These are phyloP conservation scores for Boehmeria nivea DNA, from an alignment of 306 rosid species.

Conservation along the genomic window DNA sequence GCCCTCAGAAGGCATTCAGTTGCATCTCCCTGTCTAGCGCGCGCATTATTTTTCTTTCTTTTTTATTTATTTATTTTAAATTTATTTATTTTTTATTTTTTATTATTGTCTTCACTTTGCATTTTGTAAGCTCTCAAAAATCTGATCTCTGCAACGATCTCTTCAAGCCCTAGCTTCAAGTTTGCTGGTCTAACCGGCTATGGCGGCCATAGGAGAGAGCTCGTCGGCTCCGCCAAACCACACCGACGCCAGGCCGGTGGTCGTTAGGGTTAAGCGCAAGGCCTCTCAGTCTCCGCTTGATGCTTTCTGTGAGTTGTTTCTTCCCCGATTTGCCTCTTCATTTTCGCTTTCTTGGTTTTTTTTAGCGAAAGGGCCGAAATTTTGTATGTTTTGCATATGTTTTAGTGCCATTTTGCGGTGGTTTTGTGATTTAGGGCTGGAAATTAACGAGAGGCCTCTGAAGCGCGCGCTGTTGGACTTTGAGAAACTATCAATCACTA, in stretches of 20 bases:
- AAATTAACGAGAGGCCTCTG: slow-evolving; percentile 75
- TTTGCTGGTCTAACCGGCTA: not conserved
- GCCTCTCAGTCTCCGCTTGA: slow-evolving; percentile 59
- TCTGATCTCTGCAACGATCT: not conserved
- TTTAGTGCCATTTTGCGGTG: not conserved
- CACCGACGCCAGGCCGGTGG: slow-evolving; percentile 46
- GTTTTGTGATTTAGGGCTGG: slow-evolving; percentile 63
- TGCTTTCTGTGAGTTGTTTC: slow-evolving; percentile 57
- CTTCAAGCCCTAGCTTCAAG: not conserved
- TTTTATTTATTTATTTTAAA: too few relatives aligned
- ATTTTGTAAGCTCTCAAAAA: too few relatives aligned
- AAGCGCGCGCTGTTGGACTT: slow-evolving; percentile 82
- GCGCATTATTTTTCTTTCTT: too few relatives aligned
- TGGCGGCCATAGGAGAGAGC: slow-evolving; percentile 52
- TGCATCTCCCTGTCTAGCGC: too few relatives aligned
- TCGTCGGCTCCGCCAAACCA: slow-evolving; percentile 37
- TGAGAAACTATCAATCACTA: slow-evolving; percentile 51
- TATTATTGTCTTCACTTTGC: too few relatives aligned
- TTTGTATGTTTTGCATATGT: not conserved
- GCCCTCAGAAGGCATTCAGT: too few relatives aligned
- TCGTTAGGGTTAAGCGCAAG: slow-evolving; percentile 90
- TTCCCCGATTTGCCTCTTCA: not conserved
- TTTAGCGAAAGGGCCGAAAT: not conserved
- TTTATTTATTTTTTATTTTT: too few relatives aligned
- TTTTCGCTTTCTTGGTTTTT: not conserved